These are phyloP conservation scores for Thielaviopsis musarum DNA, from an alignment of 2,329 filamentous ascomycete species.

Conservation along the genomic window DNA sequence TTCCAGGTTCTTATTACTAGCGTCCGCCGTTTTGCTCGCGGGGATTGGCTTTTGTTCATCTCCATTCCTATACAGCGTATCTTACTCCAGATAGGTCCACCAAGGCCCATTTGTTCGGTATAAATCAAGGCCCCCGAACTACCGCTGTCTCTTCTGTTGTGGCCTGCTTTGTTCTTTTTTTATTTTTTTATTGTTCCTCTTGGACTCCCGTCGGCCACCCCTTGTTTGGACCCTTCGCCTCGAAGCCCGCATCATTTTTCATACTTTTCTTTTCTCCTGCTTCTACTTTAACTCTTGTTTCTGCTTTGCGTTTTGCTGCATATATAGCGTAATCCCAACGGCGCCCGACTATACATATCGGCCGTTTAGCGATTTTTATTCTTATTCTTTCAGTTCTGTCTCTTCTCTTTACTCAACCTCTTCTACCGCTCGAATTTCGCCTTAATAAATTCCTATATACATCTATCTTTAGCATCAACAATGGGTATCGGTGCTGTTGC, in stretches of 20 bases:
- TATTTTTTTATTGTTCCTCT: not conserved
- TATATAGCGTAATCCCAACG: not conserved
- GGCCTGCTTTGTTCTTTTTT: not conserved
- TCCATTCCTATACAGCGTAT: not conserved
- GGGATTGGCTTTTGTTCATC: not conserved
- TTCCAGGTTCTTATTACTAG: too few relatives aligned
- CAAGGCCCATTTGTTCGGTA: not conserved
- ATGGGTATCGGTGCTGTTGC: conserved; percentile 26
- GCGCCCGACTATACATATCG: not conserved
- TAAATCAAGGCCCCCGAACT: not conserved
- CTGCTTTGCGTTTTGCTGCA: not conserved
- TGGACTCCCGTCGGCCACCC: not conserved
- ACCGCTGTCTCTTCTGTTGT: not conserved
- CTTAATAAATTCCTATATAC: not conserved
- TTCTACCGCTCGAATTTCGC: not conserved
- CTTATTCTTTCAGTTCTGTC: not conserved
- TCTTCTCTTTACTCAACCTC: not conserved
- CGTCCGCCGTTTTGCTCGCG: too few relatives aligned
- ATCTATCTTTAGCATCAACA: conserved; percentile 1
- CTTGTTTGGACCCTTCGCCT: not conserved
- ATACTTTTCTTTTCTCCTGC: not conserved
- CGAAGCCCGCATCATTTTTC: not conserved
- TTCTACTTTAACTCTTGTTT: not conserved
- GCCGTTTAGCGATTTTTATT: not conserved
- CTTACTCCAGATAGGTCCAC: not conserved